A percentile compares a stretch with the other conserved stretches of the same genome.
These are phyloP conservation scores for Spathaspora passalidarum DNA, from an alignment of 805 yeast species.

Conservation along the genomic window DNA sequence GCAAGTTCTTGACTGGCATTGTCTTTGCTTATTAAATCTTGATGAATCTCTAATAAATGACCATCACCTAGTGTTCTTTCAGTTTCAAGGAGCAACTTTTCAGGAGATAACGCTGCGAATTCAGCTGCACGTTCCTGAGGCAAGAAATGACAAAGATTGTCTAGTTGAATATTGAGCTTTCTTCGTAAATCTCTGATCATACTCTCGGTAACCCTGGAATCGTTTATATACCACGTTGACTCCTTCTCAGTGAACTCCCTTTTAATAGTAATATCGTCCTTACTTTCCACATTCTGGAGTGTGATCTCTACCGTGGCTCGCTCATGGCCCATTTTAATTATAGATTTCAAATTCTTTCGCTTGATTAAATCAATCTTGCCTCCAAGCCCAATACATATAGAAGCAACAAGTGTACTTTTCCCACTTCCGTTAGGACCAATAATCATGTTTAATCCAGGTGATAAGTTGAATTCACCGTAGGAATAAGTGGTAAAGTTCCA, in stretches of 20 bases:
- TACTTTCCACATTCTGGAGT: constrained; percentile 38
- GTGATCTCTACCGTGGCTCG: constrained; percentile 49
- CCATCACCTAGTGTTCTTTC: constrained; percentile 74
- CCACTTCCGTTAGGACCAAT: constrained; percentile 98
- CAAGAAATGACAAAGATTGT: constrained; percentile 87
- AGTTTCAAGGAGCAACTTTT: constrained; percentile 69
- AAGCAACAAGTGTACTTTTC: constrained; percentile 89
- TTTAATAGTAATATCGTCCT: constrained; percentile 35
- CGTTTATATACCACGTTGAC: constrained; percentile 54
- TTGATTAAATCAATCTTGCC: constrained; percentile 77
- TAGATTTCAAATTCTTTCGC: constrained; percentile 60
- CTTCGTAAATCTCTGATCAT: constrained; percentile 44
- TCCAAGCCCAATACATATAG: constrained; percentile 83
- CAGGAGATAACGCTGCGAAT: constrained; percentile 79
- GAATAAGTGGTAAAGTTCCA: constrained; percentile 68
- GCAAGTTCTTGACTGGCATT: constrained; percentile 25
- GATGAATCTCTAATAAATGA: constrained; percentile 55
- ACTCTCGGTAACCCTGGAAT: constrained; percentile 35
- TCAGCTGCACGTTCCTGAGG: constrained; percentile 96
- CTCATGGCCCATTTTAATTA: constrained; percentile 66
- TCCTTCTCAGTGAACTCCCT: constrained; percentile 46
- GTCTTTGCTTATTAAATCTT: constrained; percentile 53
- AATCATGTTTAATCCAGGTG: constrained; percentile 85
- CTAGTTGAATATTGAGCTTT: constrained; percentile 73
- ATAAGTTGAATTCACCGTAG: constrained; percentile 66